phyloP scores from a whole-genome alignment of 352 stramenopile species.

The Phytopythium vexans region DNA sequence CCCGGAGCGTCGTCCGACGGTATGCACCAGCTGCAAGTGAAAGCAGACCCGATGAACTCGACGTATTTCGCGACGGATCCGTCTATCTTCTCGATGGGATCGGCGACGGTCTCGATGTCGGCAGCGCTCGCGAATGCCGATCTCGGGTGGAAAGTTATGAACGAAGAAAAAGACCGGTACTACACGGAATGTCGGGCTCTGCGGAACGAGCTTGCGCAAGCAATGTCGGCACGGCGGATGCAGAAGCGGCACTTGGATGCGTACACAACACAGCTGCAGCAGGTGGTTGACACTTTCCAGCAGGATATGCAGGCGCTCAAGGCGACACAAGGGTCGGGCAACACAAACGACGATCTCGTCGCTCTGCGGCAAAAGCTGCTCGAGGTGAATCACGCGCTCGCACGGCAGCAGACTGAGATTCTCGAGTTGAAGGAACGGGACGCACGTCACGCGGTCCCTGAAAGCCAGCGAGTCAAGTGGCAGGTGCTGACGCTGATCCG shows the following conservation, averaged over 20 bases:
- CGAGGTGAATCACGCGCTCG: constrained; percentile 61
- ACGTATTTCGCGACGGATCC: constrained; percentile 68
- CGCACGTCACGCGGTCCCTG: constrained; percentile 50
- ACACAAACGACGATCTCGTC: constrained; percentile 44
- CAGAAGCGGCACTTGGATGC: constrained; percentile 35
- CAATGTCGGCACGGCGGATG: constrained; percentile 39
- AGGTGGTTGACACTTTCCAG: constrained; percentile 56
- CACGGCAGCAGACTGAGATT: constrained; percentile 61
- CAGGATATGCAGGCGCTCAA: constrained; percentile 47
- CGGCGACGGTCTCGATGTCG: constrained; percentile 22
- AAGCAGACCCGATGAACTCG: constrained; percentile 60
- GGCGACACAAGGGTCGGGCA: constrained; percentile 10
- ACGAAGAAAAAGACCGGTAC: constrained; percentile 69
- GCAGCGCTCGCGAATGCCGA: constrained; percentile 24
- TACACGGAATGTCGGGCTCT: constrained; percentile 62
- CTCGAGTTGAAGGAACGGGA: constrained; percentile 64
- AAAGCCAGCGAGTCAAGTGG: constrained; percentile 62
- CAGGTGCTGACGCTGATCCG: constrained; percentile 59
- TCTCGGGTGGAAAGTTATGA: constrained; percentile 33
- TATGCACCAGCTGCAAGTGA: constrained; percentile 41
- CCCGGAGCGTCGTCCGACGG: constrained; percentile 7
- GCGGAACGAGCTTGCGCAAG: constrained; percentile 54
- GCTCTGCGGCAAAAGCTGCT: constrained; percentile 59
- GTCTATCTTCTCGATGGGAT: constrained; percentile 55
- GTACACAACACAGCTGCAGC: constrained; percentile 46